Evolutionary conservation across 208 protist species (phyloP), one percentile per base, ranked within the genome.

Genomic region (Crithidia fasciculata): DNA sequence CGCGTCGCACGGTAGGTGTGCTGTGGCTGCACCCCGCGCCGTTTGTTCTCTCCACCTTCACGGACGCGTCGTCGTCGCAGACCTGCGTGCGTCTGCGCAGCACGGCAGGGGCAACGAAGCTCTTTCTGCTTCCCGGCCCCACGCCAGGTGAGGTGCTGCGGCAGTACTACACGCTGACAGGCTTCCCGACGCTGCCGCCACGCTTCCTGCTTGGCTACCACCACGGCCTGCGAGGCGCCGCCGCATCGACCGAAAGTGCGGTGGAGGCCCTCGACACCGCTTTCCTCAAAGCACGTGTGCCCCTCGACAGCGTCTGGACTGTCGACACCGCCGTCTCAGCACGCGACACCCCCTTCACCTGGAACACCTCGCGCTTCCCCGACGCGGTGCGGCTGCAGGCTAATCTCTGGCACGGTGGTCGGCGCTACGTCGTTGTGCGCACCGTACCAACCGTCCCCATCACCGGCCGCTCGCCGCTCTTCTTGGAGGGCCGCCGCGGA

Each of bases 391-490:
- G 49, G 12, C 91, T 99, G 92, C 92, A 97, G 76, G 47, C 93
- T 8, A 60, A 80, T 9, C 37, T 88, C 0, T 83, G 99, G 57
- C 83, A 81, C 8, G 18, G 57, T 40, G 96, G 95, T 15, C 89
- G 96, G 4, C 80, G 90, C 61, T 88, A 96, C 80, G 80, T 99
- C 72, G 91, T 99, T n/a, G 94, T 93, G 13, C 99, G 99, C 72
- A 87, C 98, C 8, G 96, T 99, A 57, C 98, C 98, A 36, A 98
- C 99, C 64, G 96, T 99, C 76, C 98, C 98, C 75, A 65, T 85
- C 10, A 88, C 78, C 53, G 44, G 40, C 6, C 83, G 69, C 66
- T 97, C 91, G 40, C 81, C 88, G 5, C 72, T 97, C 9, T 89
- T 94, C 66, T 53, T 84, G 12, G 86, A 97, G 54, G 95, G 90